Evolutionary conservation across 495 filamentous ascomycete species (phyloP).

Genomic region (Xylaria curta): DNA sequence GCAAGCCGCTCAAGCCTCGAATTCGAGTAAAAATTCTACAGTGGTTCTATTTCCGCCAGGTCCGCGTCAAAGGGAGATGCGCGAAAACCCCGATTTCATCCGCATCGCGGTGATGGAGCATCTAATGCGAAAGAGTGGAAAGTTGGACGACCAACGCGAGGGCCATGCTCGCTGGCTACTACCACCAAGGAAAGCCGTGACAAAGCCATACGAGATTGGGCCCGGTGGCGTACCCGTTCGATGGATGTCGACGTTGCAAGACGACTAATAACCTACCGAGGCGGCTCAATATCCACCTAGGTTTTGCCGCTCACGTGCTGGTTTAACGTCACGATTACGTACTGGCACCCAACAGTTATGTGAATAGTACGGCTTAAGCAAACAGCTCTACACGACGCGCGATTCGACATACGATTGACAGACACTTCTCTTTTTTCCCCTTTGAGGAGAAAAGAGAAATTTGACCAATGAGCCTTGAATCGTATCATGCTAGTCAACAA

Average conservation of each 20-base stretch:
- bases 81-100: slow-evolving; percentile 94
- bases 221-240: slow-evolving; percentile 58
- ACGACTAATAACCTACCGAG: slow-evolving; percentile 9
- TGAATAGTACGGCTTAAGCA: background rate
- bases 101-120: slow-evolving; percentile 95
- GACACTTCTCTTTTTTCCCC: background rate
- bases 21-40: slow-evolving; percentile 46
- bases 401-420: background rate
- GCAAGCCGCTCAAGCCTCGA: slow-evolving; percentile 38
- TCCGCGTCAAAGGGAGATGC: slow-evolving; percentile 81
- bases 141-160: slow-evolving; percentile 83
- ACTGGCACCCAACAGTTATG: background rate
- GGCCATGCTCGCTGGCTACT: slow-evolving; percentile 84
- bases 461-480: background rate
- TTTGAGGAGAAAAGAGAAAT: background rate
- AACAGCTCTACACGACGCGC: background rate
- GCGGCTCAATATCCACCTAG: background rate
- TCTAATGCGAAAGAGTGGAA: slow-evolving; percentile 92
- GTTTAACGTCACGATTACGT: slow-evolving; percentile 18
- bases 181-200: slow-evolving; percentile 74
- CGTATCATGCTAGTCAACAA: background rate
- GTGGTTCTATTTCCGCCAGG: slow-evolving; percentile 44
- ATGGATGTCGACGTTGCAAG: slow-evolving; percentile 50
- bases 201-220: slow-evolving; percentile 59
- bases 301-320: background rate